These are phyloP conservation scores for Ceratocystis variospora DNA, from an alignment of 2,329 filamentous ascomycete species.

Conservation along the genomic window DNA sequence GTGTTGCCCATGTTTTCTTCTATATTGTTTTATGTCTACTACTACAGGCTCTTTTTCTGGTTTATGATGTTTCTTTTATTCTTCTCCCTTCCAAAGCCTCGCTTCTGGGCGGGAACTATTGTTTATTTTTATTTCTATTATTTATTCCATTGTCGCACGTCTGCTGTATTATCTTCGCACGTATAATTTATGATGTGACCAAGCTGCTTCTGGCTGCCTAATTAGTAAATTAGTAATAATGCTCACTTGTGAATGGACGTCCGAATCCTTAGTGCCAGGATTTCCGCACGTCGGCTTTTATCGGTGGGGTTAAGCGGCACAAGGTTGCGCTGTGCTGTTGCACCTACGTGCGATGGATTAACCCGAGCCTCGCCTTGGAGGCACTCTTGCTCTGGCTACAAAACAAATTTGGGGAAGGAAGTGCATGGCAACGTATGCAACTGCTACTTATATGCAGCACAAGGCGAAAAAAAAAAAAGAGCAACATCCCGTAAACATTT, in stretches of 20 bases:
- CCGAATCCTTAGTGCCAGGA: background rate
- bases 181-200: background rate
- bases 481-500: background rate
- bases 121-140: slow-evolving; percentile 4
- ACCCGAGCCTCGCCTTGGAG: background rate
- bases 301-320: background rate
- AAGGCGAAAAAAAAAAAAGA: background rate
- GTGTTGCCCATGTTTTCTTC: slow-evolving; percentile 12
- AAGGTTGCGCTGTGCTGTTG: background rate
- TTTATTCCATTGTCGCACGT: background rate
- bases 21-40: slow-evolving; percentile 13
- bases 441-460: too few relatives aligned
- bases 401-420: background rate
- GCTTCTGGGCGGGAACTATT: background rate
- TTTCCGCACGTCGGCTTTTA: background rate
- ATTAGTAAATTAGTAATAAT: background rate
- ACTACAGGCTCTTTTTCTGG: slow-evolving; percentile 12
- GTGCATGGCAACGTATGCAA: background rate
- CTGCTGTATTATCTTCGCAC: too few relatives aligned
- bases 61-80: slow-evolving; percentile 9
- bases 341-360: too few relatives aligned
- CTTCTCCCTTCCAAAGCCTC: background rate
- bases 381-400: background rate
- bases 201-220: background rate
- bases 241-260: background rate